Evolutionary conservation across 805 yeast genomes (phyloP).

Genomic region (Brettanomyces sp.): DNA sequence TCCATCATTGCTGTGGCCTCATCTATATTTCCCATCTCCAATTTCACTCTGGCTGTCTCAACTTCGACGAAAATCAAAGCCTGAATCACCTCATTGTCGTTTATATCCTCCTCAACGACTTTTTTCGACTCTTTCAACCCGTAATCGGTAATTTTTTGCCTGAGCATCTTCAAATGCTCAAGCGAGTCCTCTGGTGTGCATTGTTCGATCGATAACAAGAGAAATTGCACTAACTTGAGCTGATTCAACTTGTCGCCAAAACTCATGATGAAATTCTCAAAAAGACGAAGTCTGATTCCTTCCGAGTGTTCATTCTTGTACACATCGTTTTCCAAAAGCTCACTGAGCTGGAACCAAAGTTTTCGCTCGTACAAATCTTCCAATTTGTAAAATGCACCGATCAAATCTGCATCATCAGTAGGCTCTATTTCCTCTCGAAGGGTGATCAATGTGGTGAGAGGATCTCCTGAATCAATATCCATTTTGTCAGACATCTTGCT

Average conservation of each 20-base stretch:
- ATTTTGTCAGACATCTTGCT: background rate
- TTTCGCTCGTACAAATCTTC: slow-evolving; percentile 84
- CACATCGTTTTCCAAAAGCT: slow-evolving; percentile 46
- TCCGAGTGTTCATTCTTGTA: slow-evolving; percentile 45
- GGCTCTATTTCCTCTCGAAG: slow-evolving; percentile 60
- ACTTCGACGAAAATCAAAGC: slow-evolving; percentile 52
- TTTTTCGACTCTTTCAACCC: slow-evolving; percentile 23
- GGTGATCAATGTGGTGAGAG: slow-evolving; percentile 41
- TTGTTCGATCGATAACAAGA: slow-evolving; percentile 42
- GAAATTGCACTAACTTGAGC: slow-evolving; percentile 68
- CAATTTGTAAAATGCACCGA: slow-evolving; percentile 52
- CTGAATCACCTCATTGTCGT: slow-evolving; percentile 28
- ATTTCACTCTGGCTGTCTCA: slow-evolving; percentile 66
- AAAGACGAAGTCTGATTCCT: slow-evolving; percentile 55
- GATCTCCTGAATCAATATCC: slow-evolving; percentile 24
- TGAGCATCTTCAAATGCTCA: slow-evolving; percentile 34
- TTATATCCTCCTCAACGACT: slow-evolving; percentile 21
- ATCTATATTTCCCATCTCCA: slow-evolving; percentile 41
- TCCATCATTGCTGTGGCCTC: slow-evolving; percentile 66
- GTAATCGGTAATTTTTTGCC: slow-evolving; percentile 36
- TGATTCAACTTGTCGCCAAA: slow-evolving; percentile 70
- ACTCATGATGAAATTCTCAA: slow-evolving; percentile 56
- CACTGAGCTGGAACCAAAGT: slow-evolving; percentile 91
- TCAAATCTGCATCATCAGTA: slow-evolving; percentile 34
- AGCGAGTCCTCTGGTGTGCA: slow-evolving; percentile 39